phyloP scores from a whole-genome alignment of 2,329 filamentous ascomycete species.

The Nemania abortiva region DNA sequence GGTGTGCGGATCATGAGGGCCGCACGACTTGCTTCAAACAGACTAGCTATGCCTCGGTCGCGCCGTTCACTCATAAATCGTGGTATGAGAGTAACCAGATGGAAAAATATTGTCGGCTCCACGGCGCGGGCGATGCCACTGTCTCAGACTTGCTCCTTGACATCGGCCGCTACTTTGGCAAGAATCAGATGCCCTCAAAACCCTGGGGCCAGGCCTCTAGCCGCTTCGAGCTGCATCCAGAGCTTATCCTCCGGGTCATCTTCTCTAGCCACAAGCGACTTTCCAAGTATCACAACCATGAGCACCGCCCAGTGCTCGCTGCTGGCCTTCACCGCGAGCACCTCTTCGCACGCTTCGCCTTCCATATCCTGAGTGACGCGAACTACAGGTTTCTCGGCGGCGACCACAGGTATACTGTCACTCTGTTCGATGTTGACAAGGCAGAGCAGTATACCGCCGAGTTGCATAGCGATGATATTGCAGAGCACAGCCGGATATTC shows the following conservation, averaged over 20 bases:
- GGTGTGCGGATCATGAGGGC: background rate
- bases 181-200: background rate
- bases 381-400: constrained; percentile 23
- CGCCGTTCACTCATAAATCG: constrained; percentile 3
- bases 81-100: constrained; percentile 28
- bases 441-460: constrained; percentile 10
- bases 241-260: background rate
- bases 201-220: background rate
- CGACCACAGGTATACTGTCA: constrained; percentile 5
- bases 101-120: constrained; percentile 15
- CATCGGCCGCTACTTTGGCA: background rate
- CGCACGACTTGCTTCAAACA: background rate
- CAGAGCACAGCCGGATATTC: constrained; percentile 3
- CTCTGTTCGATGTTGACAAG: constrained; percentile 6
- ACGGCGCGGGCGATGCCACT: background rate
- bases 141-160: background rate
- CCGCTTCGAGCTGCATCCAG: no score
- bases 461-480: constrained; percentile 2
- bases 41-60: background rate
- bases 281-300: background rate
- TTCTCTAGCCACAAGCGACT: background rate
- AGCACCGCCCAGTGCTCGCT: background rate
- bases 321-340: constrained; percentile 5
- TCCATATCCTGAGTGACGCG: constrained; percentile 7
- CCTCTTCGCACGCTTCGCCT: constrained; percentile 24